A percentile compares a stretch with the other conserved stretches of the same genome.
phyloP scores from a whole-genome alignment of 2,329 filamentous ascomycete species.

The Fusarium sp. region DNA sequence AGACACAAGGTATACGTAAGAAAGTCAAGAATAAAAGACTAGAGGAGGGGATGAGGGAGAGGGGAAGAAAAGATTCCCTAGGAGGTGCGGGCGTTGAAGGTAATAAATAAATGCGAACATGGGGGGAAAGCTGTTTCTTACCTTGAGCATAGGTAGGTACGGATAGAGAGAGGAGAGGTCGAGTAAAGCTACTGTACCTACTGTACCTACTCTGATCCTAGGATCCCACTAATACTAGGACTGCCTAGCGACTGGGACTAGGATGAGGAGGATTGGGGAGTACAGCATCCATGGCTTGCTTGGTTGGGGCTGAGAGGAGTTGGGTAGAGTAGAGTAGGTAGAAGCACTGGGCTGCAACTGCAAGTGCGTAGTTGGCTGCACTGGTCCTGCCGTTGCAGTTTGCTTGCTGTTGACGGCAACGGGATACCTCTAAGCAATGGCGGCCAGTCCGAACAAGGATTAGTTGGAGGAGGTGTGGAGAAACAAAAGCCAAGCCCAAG shows the following conservation, averaged over 20 bases:
- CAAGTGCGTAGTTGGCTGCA: not conserved
- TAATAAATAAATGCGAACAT: slow-evolving; percentile 38
- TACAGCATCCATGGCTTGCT: slow-evolving; percentile 10
- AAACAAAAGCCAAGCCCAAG: slow-evolving; percentile 11
- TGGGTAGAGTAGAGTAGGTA: not conserved
- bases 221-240: not conserved
- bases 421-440: not conserved
- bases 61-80: not conserved
- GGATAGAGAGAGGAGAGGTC: not conserved
- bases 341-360: not conserved
- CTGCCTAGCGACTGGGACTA: not conserved
- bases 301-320: not conserved
- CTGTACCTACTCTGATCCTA: not conserved
- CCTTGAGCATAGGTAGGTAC: not conserved
- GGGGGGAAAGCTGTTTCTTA: slow-evolving; percentile 18
- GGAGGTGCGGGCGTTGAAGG: slow-evolving; percentile 24
- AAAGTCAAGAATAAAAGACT: slow-evolving; percentile 8
- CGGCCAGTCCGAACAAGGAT: slow-evolving; percentile 38
- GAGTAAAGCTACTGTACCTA: not conserved
- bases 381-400: not conserved
- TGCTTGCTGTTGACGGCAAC: slow-evolving; percentile 13
- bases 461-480: slow-evolving; percentile 37
- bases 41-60: not conserved
- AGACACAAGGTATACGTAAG: slow-evolving; percentile 12
- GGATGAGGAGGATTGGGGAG: slow-evolving; percentile 8